Conservation (phyloP, 352 stramenopile species). For the Phytophthora litchii region DNA sequence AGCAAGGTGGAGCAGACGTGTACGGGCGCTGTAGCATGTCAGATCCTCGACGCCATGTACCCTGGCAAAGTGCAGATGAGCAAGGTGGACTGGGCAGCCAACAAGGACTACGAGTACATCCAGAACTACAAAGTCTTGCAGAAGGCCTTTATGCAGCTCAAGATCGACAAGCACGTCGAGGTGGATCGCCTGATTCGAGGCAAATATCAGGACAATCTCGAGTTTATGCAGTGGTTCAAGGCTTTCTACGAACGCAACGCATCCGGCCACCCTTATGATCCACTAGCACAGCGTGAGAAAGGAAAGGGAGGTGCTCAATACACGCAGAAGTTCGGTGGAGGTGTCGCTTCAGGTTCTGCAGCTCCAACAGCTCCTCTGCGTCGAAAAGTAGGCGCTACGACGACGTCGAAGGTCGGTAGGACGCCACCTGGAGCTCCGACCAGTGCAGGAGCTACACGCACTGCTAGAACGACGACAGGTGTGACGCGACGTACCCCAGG, state of each 20-base stretch:
- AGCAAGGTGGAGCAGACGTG: constrained; percentile 98
- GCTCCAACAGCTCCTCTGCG: constrained; percentile 36
- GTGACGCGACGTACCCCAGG: constrained; percentile 40
- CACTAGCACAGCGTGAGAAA: constrained; percentile 89
- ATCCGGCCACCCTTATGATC: constrained; percentile 93
- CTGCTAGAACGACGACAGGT: constrained; percentile 19
- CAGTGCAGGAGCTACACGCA: constrained; percentile 17
- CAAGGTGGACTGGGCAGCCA: constrained; percentile 97
- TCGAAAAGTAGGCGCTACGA: constrained; percentile 45
- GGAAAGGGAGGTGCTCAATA: constrained; percentile 93
- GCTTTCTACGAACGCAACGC: constrained; percentile 92
- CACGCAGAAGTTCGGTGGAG: constrained; percentile 69
- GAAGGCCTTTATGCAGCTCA: constrained; percentile 95
- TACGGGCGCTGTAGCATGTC: constrained; percentile 96
- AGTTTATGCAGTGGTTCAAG: constrained; percentile 99
- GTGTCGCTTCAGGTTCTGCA: constrained; percentile 4
- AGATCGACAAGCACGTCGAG: constrained; percentile 97
- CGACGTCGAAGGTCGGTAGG: constrained; percentile 37
- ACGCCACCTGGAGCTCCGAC: constrained; percentile 59
- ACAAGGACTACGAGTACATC: constrained; percentile 98
- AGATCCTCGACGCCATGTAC: constrained; percentile 97
- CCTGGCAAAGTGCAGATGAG: constrained; percentile 95
- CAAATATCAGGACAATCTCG: constrained; percentile 99
- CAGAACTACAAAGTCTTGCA: constrained; percentile 99
- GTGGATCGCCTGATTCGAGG: constrained; percentile 97